Base-by-base conservation (phyloP, 768 basidiomycete genomes). In the Leucocoprinus leucothites region DNA sequence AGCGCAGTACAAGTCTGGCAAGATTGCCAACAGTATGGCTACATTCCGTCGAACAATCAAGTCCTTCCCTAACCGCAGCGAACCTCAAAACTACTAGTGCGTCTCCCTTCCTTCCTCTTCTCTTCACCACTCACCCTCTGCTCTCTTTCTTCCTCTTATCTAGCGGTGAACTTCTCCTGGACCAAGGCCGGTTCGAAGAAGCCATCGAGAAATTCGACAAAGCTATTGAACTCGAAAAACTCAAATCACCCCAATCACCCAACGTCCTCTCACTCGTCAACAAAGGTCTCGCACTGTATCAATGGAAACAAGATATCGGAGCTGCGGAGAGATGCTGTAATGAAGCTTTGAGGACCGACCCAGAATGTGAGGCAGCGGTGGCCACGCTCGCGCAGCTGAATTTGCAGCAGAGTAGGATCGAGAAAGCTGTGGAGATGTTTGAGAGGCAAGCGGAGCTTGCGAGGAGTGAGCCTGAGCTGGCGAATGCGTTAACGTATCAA, bases 181-280 rank as follows among this genome's bases (percentile, higher is more conserved):
- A 98, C 70, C 94, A 96, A 72, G 81, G 86, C 59, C 83, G 89
- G 44, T 98, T 85, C 78, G 74, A 82, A 57, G 95, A 98, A 14
- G 89, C 91, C 0, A 80, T 98, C 2, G 89, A 94, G 68, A 89
- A 94, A 72, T 98, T 99, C 63, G 95, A 98, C 57, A 80, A 81
- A 54, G 92, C 95, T 3, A 84, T 96, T 57, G 91, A 94, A 64
- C 77, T 97, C 16, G 96, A 97, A 70, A 86, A 86, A 64, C 61
- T 74, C 40, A 89, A 86, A 89, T 89, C 60, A 13, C 34, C 48
- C 52, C 59, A 74, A 56, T 64, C 82, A 64, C 65, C 87, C 50
- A 99, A 98, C 68, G 96, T 97, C 21, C 80, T 98, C 2, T 90
- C 96, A 0, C 75, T 96, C 42, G 94, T 98, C 51, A 99, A 99